Conservation (phyloP, 495 filamentous ascomycete genomes). For the Aspergillus bridgeri region DNA sequence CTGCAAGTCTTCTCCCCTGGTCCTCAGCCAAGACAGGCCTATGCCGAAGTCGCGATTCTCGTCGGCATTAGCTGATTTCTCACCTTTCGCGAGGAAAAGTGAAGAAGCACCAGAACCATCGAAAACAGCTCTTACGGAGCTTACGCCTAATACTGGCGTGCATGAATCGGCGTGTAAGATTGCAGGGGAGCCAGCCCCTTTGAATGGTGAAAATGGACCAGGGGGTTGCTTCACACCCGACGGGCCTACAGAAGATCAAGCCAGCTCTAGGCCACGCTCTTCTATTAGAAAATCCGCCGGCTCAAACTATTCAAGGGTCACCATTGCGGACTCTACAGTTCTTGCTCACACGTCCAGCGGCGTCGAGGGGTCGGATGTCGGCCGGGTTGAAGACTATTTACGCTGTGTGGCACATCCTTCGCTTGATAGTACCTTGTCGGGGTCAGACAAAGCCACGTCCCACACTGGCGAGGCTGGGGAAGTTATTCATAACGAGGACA, state of each 20-base stretch:
- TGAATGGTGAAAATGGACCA: no score
- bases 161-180: background rate
- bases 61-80: constrained; percentile 1
- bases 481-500: background rate
- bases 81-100: background rate
- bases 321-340: no score
- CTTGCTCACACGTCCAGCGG: background rate
- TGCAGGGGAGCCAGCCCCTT: background rate
- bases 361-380: background rate
- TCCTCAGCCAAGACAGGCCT: constrained; percentile 6
- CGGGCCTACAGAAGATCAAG: no score
- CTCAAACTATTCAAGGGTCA: no score
- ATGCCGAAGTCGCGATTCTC: constrained; percentile 1
- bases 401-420: background rate
- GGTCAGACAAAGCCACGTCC: background rate
- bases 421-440: background rate
- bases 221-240: no score
- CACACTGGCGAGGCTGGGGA: background rate
- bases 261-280: no score
- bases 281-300: no score
- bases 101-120: background rate
- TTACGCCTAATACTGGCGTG: background rate
- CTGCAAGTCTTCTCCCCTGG: constrained; percentile 14
- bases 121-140: background rate
- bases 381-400: background rate